Base-by-base conservation (phyloP, 2,329 filamentous ascomycete genomes). In the Cercospora sesami region DNA sequence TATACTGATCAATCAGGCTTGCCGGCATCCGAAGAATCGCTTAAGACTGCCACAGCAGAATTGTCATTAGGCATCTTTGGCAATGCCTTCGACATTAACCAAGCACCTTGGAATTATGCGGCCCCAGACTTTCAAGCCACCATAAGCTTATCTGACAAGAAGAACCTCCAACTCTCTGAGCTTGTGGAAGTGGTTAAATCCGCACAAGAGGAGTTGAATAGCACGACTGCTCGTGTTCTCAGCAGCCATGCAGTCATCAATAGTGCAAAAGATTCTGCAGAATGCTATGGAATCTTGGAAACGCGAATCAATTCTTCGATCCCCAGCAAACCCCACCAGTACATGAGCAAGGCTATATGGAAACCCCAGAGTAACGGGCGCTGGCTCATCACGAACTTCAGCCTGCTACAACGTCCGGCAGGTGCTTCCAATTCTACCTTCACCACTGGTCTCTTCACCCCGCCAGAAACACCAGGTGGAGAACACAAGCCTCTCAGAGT, bases 51-150 rank as follows among this genome's bases (percentile, higher is more conserved):
- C 21, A 57, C 45, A 23, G 62, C 62, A 39, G 31, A 64, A 28
- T 58, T 64, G 21, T 58, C 62, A 5, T 18, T 31, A 33, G 16
- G 28, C 48, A 23, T 58, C 28, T 36, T 57, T 31, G 33, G 62
- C 21, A 16, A 57, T 28, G 30, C 62, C 4, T 58, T 58, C 23
- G 31, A 64, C n/a, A 21, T 28, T 14, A 16, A 31, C 5, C 62
- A 64, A 28, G 28, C 60, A 28, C 60, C 60, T 21, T 62, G 60
- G 60, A 48, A 14, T 18, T 16, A 57, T 55, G 33, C 62, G n/a
- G 62, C 51, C 16, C 48, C 48, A 26, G 23, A 64, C 51, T 64
- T 64, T n/a, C 53, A 64, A 64, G 62, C 62, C 30, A 57, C 62
- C 26, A 14, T 42, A 10, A 55, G 62, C 48, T 30, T 58, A 12